Conservation (phyloP, 2,329 filamentous ascomycete species). For the Trichothecium roseum region DNA sequence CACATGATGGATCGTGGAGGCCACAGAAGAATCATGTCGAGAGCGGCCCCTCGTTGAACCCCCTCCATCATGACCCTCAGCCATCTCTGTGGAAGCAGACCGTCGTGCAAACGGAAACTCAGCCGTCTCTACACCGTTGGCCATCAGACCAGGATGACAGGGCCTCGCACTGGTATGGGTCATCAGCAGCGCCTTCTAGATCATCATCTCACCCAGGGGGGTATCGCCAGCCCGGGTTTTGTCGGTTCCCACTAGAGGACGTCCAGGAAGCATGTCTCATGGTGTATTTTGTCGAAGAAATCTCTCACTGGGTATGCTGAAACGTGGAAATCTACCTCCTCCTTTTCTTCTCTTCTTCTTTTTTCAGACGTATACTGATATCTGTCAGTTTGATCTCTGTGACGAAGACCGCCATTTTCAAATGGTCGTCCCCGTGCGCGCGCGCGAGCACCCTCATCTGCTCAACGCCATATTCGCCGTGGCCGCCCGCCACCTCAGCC, state of each 20-base stretch:
- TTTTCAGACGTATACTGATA: no score
- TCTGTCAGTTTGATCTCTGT: slow-evolving; percentile 24
- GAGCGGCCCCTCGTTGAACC: no score
- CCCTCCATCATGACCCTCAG: no score
- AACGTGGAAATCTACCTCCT: accelerated
- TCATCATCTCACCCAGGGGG: neutral
- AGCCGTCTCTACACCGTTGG: no score
- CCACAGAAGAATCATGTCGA: no score
- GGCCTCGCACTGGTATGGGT: no score
- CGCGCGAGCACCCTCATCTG: slow-evolving; percentile 23
- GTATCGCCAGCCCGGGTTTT: slow-evolving; percentile 4
- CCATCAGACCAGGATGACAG: neutral
- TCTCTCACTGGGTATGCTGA: slow-evolving; percentile 25
- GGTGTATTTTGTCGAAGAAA: slow-evolving; percentile 27
- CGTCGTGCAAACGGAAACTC: no score
- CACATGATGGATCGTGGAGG: no score
- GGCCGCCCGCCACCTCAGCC: slow-evolving; percentile 26
- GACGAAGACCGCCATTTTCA: slow-evolving; percentile 29
- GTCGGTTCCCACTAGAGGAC: slow-evolving; percentile 19
- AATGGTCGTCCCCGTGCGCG: slow-evolving; percentile 22
- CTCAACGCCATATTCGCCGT: slow-evolving; percentile 30
- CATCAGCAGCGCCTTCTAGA: no score
- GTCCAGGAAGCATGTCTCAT: slow-evolving; percentile 26
- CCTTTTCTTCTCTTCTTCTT: neutral
- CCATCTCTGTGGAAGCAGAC: no score